Evolutionary conservation across 176 grass and related monocot genomes (phyloP), one percentile per base, ranked within the genome.

Genomic region (Oryza meridionalis): DNA sequence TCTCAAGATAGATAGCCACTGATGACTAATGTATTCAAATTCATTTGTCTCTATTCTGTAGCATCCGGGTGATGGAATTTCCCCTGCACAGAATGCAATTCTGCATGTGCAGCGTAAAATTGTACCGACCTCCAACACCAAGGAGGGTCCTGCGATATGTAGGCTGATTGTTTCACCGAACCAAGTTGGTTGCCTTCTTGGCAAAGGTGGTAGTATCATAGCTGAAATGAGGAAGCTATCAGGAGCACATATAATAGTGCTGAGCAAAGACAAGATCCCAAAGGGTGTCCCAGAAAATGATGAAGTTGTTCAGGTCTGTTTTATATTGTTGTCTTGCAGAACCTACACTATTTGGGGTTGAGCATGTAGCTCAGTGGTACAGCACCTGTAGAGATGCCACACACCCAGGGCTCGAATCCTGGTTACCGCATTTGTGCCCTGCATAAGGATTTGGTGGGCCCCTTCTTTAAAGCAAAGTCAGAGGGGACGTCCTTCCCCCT

Each of bases 221-320:
- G 63, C 93, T 82, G 93, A 99, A 88, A 96, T 99, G 93, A 96
- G 96, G 90, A 99, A 96, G 78, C 81, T 90, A 70, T 94, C 96
- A 75, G 82, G 88, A 81, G 96, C 96, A 73, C 90, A 92, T 68
- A 94, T 99, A 81, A 64, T 94, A 64, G 91, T 99, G 73, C 43
- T 94, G 73, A 78, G 85, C 66, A 96, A 96, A 92, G 93, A 92
- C 43, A 90, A 93, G 77, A 87, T 90, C 55, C 89, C 96, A 12
- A 86, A 44, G 35, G 93, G 88, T 84, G 70, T 96, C 11, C 86
- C 80, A 67, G 87, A 96, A 85, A 86, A 89, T 86, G 91, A 90
- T 65, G 93, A 92, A 91, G 86, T 96, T 78, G 76, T 99, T 70
- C 91, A 99, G 91, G 96, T 99, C 42, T 81, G 76, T 42, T 45